Base-by-base conservation (phyloP, 2,329 filamentous ascomycete genomes). In the Colletotrichum salicis region DNA sequence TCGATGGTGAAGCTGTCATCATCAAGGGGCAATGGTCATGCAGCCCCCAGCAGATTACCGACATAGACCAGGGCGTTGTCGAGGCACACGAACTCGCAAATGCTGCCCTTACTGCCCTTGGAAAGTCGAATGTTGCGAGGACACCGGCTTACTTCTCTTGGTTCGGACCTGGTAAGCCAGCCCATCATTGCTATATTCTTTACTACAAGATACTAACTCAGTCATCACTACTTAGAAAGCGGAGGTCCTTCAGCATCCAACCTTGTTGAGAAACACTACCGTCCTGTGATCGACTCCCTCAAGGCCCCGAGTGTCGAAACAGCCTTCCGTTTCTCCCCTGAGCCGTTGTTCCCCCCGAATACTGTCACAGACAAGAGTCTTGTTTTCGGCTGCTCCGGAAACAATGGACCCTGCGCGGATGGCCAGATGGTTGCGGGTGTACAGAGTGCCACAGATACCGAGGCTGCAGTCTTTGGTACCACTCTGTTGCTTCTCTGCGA, bases 51-150 rank as follows among this genome's bases (percentile, higher is more conserved):
- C 63, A 65, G 19, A 48, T 65, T 1, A 12, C 45, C 19, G 27
- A 24, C 19, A 65, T 65, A 15, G 35, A 65, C 5, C 63, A 65
- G 54, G 63, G 54, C 35, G 54, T 65, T 12, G 54, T 35, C 6
- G 63, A 59, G n/a, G 63, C 63, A 19, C 63, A 57, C 29, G 63
- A 65, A n/a, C 33, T 65, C 15, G 63, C 63, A n/a, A 65, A 35
- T 27, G 55, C 57, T 19, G 63, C 63, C 48, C 63, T 65, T n/a
- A 59, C 54, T 27, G 37, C 54, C 12, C 63, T 65, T 5, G 48
- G 48, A 4, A 58, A 65, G 11, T 35, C 63, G 8, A 59, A 45
- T 11, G 37, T 65, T 11, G 19, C 57, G 7, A 58, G 12, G 24
- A 58, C 63, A n/a, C 41, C 54, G 0, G 63, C 54, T 8, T 65